phyloP scores from a whole-genome alignment of 2,329 filamentous ascomycete species.

The Venturia nashicola region DNA sequence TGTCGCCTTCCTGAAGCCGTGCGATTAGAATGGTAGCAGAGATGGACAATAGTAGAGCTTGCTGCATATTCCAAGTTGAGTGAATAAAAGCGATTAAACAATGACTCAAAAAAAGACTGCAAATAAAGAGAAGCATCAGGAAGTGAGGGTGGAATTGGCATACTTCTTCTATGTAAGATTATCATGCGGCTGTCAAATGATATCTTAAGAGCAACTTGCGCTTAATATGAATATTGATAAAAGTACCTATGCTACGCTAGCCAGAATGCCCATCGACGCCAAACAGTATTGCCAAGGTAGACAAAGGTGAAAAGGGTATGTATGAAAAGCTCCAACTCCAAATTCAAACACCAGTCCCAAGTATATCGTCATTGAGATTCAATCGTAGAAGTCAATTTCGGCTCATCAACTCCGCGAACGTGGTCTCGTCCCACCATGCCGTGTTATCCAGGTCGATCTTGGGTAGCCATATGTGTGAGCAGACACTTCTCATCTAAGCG shows the following conservation, averaged over 20 bases:
- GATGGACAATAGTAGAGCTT: no score
- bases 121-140: no score
- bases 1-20: no score
- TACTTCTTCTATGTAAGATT: no score
- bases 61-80: no score
- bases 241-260: constrained; percentile 1
- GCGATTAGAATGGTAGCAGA: no score
- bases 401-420: background rate
- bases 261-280: background rate
- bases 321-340: background rate
- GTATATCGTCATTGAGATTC: background rate
- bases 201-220: no score
- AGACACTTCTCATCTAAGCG: background rate
- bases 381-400: background rate
- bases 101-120: no score
- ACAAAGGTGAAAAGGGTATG: background rate
- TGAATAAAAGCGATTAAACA: no score
- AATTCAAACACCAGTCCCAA: background rate
- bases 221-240: background rate
- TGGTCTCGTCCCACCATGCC: background rate
- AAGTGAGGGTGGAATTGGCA: no score
- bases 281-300: background rate
- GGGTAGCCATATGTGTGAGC: background rate
- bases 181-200: no score
- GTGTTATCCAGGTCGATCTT: background rate